These are phyloP conservation scores for Arabidopsis hybrid DNA, from an alignment of 441 rosid genomes.

Conservation along the genomic window DNA sequence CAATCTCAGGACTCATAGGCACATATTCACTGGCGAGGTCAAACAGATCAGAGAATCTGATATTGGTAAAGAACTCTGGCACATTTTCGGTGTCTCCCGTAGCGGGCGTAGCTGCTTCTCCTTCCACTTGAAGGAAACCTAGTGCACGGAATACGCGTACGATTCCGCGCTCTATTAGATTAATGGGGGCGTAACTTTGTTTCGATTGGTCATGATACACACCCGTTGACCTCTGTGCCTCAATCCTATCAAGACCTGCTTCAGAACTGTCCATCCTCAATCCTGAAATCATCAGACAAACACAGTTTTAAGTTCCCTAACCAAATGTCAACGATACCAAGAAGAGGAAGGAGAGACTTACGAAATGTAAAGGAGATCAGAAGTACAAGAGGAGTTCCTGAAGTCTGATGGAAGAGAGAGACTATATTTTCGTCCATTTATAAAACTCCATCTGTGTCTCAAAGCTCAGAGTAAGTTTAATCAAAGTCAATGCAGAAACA, in stretches of 20 bases:
- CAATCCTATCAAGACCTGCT: not conserved
- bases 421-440: too few species aligned
- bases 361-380: not conserved
- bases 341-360: not conserved
- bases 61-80: not conserved
- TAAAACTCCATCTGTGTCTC: too few species aligned
- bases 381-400: not conserved
- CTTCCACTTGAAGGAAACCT: not conserved
- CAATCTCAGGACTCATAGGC: not conserved
- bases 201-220: not conserved
- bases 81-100: not conserved
- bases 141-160: not conserved
- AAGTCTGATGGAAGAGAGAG: not conserved
- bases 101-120: not conserved
- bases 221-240: slow-evolving; percentile 7
- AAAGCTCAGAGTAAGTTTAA: too few species aligned
- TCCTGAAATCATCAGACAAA: not conserved
- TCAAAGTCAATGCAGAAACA: too few species aligned
- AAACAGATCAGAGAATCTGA: not conserved
- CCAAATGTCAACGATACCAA: not conserved
- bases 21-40: not conserved
- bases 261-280: slow-evolving; percentile 24
- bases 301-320: not conserved
- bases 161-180: not conserved
- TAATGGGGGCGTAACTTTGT: not conserved